Conservation (phyloP, 73 alveolate genomes). For the Blepharisma stoltei region DNA sequence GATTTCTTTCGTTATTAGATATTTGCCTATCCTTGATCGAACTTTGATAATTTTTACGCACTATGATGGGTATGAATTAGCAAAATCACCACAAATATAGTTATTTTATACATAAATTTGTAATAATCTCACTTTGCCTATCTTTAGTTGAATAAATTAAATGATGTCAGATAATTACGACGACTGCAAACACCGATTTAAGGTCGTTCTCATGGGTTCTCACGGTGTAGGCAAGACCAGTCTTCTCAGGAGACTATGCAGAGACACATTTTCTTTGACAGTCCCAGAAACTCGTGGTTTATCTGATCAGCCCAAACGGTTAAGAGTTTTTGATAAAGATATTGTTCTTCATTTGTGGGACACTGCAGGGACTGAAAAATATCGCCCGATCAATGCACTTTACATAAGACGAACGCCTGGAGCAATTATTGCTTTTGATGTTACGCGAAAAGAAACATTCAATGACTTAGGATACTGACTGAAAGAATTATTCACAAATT, state of each 20-base stretch:
- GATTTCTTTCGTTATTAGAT: no score
- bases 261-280: background rate
- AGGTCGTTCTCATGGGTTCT: no score
- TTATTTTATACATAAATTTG: no score
- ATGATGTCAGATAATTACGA: no score
- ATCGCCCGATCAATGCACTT: conserved; percentile 38
- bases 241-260: background rate
- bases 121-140: no score
- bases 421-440: conserved; percentile 60
- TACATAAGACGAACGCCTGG: conserved; percentile 65
- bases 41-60: no score
- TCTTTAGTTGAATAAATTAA: no score
- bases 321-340: background rate
- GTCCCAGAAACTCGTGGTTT: background rate
- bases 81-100: no score
- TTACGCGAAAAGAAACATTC: conserved; percentile 59
- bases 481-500: conserved; percentile 56
- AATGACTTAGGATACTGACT: conserved; percentile 62
- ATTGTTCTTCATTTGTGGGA: conserved; percentile 20
- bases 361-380: conserved; percentile 13
- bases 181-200: no score
- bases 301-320: background rate
- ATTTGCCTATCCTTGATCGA: no score
- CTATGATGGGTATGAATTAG: no score
- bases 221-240: background rate